Base-by-base conservation (phyloP, 345 rosid species). In the Cardamine occulta region DNA sequence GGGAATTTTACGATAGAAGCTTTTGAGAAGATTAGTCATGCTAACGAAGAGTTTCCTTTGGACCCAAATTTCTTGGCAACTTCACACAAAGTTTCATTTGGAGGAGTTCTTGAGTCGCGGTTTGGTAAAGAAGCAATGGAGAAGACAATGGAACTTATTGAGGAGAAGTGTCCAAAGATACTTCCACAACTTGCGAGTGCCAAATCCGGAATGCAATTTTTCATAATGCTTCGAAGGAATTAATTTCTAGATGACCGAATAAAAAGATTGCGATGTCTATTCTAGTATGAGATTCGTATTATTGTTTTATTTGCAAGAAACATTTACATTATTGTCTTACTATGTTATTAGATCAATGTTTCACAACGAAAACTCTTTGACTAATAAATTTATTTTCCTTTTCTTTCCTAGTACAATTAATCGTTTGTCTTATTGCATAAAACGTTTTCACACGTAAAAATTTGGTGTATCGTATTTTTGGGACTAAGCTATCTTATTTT, bases 111-210 rank as follows among this genome's bases (percentile, higher is more conserved):
- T 35, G 75, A 56, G 58, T 63, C 80, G 6, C 2, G 29, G 8
- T 76, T 76, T 69, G 80, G 75, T 32, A 55, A 76, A 70, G 66
- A 76, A 8, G 80, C 80, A 15, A 63, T 63, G 75, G 80, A 76
- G 71, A 76, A 56, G 51, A 70, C 80, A 54, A 32, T 54, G n/a
- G 60, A 76, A 34, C 64, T 17, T 54, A 3, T 42, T 6, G 70
- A 70, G 40, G 40, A 69, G 29, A 69, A 54, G 44, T 31, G 48
- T 17, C n/a, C 24, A 62, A 39, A 61, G 28, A 68, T 68, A 44
- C 48, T 76, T 31, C 80, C 70, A 0, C 34, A 76, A 61, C 63
- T 76, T 42, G 80, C 70, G 1, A 54, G 49, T 15, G 80, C 80
- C 42, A 76, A 76, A 69, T 8, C 75, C 6, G 80, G 80, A 44